Conservation (phyloP, 2,329 filamentous ascomycete species). For the Diaporthe caulivora region DNA sequence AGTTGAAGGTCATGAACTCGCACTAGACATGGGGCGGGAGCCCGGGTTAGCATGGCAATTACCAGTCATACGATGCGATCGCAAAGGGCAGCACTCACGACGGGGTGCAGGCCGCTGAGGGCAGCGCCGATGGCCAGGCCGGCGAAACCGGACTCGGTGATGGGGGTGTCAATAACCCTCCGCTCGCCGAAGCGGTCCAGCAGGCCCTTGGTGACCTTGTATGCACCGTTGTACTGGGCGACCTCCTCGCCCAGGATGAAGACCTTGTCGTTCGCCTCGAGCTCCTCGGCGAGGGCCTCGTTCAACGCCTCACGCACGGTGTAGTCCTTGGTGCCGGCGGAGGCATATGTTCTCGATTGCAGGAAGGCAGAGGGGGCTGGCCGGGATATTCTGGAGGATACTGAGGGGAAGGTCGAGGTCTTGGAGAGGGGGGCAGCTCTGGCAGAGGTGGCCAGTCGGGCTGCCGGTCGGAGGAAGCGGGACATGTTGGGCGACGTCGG, state of each 20-base stretch:
- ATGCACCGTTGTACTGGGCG: constrained; percentile 99
- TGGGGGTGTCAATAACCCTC: constrained; percentile 97
- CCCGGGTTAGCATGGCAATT: not conserved
- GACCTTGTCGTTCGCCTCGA: constrained; percentile 93
- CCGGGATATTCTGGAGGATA: constrained; percentile 41
- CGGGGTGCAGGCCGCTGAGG: constrained; percentile 91
- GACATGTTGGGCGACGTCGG: constrained; percentile 59
- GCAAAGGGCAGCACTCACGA: constrained; percentile 72
- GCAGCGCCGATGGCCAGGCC: constrained; percentile 96
- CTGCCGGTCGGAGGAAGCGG: constrained; percentile 59
- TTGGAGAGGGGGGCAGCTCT: constrained; percentile 44
- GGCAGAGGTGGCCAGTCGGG: constrained; percentile 56
- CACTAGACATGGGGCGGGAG: constrained; percentile 65
- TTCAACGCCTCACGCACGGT: constrained; percentile 98
- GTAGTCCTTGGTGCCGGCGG: constrained; percentile 84
- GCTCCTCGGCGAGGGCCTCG: constrained; percentile 96
- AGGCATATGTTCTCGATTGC: constrained; percentile 69
- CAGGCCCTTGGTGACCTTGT: constrained; percentile 99
- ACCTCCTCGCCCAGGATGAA: constrained; percentile 98
- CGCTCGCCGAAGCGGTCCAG: constrained; percentile 97
- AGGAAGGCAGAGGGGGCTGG: constrained; percentile 51
- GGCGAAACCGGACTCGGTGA: constrained; percentile 95
- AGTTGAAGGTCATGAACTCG: constrained; percentile 99
- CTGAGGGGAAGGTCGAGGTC: constrained; percentile 44
- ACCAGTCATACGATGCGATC: not conserved